phyloP scores from a whole-genome alignment of 805 yeast species.

The Kuraishia hungarica region DNA sequence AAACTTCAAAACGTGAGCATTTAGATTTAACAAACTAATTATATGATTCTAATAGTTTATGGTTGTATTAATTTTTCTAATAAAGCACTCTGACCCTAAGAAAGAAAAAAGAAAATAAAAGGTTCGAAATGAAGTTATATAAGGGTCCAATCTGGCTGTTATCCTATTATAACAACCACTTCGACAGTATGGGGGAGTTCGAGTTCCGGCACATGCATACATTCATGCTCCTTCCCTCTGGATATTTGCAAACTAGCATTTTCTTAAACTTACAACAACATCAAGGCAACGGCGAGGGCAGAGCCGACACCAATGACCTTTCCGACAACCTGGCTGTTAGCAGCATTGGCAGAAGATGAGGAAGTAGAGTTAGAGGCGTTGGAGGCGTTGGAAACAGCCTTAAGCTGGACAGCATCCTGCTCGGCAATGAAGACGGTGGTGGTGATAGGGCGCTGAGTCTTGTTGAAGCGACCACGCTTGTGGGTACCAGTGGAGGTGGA shows the following conservation, averaged over 20 bases:
- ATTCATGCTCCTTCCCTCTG: background rate
- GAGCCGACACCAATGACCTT: constrained; percentile 5
- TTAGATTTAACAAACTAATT: background rate
- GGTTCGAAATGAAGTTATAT: background rate
- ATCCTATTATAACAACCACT: background rate
- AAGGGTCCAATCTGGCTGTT: background rate
- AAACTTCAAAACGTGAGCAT: constrained; percentile 3
- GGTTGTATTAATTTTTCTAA: background rate
- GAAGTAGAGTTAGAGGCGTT: constrained; percentile 2
- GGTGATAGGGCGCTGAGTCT: constrained; percentile 27
- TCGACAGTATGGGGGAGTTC: background rate
- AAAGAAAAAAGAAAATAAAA: no score
- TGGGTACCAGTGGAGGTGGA: constrained; percentile 29
- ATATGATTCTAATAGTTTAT: background rate
- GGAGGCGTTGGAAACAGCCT: constrained; percentile 3
- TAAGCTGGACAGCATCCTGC: constrained; percentile 9
- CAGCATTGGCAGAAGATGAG: constrained; percentile 1
- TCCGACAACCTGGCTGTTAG: background rate
- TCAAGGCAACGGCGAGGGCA: constrained; percentile 3
- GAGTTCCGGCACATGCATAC: background rate
- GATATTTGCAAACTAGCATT: background rate
- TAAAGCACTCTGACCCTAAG: background rate
- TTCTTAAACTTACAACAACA: background rate
- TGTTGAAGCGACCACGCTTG: constrained; percentile 40
- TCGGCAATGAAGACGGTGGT: constrained; percentile 15